Conservation (phyloP, 2,329 filamentous ascomycete genomes). For the Fusarium pilosicola region DNA sequence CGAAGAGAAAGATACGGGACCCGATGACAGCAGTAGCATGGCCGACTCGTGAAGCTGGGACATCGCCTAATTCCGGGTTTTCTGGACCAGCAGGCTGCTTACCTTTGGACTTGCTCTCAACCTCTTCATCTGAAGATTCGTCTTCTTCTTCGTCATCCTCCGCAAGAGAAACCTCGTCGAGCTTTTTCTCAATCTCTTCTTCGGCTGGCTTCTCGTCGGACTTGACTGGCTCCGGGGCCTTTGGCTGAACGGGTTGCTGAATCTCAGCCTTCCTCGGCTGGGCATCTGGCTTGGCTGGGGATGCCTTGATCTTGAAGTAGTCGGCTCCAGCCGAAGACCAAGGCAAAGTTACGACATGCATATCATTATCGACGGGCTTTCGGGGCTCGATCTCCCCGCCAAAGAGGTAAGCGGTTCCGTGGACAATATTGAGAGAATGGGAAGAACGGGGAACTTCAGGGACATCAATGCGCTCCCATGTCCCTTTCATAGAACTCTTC, state of each 20-base stretch:
- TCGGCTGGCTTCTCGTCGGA: slow-evolving; percentile 34
- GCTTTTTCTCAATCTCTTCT: slow-evolving; percentile 46
- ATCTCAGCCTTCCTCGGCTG: slow-evolving; percentile 24
- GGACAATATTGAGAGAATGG: slow-evolving; percentile 72
- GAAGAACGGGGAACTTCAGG: slow-evolving; percentile 75
- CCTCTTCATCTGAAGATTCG: slow-evolving; percentile 27
- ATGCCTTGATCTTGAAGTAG: slow-evolving; percentile 66
- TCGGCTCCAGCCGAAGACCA: slow-evolving; percentile 67
- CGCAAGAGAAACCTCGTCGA: slow-evolving; percentile 56
- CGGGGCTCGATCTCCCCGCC: slow-evolving; percentile 77
- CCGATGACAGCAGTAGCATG: slow-evolving; percentile 76
- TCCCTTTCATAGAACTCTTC: slow-evolving; percentile 59
- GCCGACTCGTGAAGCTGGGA: slow-evolving; percentile 77
- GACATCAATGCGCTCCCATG: slow-evolving; percentile 68
- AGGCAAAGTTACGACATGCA: slow-evolving; percentile 73
- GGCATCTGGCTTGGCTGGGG: slow-evolving; percentile 50
- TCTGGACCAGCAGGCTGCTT: slow-evolving; percentile 49
- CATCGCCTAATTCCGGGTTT: slow-evolving; percentile 50
- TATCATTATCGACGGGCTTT: slow-evolving; percentile 76
- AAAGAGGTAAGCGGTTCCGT: slow-evolving; percentile 72
- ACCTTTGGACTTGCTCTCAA: slow-evolving; percentile 51
- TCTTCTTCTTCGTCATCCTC: slow-evolving; percentile 26
- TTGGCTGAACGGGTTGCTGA: slow-evolving; percentile 14
- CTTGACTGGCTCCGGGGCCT: slow-evolving; percentile 36
- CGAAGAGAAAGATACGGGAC: slow-evolving; percentile 81